These are phyloP conservation scores for Trypethelium eluteriae DNA, from an alignment of 495 filamentous ascomycete species.

Conservation along the genomic window DNA sequence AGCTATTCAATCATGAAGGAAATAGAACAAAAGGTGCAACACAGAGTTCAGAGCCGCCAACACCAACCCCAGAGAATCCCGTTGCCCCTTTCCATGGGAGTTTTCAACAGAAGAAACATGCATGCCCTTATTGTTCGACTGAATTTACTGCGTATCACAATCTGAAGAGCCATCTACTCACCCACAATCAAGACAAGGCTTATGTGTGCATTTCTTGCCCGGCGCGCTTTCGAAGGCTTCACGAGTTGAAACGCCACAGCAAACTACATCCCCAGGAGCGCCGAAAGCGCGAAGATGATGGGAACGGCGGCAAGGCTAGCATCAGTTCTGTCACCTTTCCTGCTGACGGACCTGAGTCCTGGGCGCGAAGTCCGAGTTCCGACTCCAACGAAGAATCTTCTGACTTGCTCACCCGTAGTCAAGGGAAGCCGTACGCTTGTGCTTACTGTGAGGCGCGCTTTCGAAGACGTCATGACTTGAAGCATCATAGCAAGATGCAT, in stretches of 20 bases:
- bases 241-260: constrained; percentile 90
- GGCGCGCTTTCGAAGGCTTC: constrained; percentile 80
- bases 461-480: background rate
- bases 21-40: no score
- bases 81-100: no score
- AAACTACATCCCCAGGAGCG: constrained; percentile 96
- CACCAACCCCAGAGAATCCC: no score
- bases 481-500: background rate
- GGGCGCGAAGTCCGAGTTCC: background rate
- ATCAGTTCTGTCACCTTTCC: background rate
- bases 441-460: background rate
- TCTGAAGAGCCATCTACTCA: constrained; percentile 92
- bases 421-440: background rate
- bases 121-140: constrained; percentile 88
- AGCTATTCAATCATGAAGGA: no score
- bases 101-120: constrained; percentile 65
- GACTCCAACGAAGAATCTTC: background rate
- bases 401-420: background rate
- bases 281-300: constrained; percentile 28
- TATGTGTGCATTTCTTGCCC: constrained; percentile 84
- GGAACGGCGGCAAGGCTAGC: background rate
- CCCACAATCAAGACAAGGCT: constrained; percentile 96
- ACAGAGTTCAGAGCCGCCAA: no score
- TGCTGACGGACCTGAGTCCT: background rate
- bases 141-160: constrained; percentile 98